Percentiles rank a stretch among this genome's conserved stretches.
Evolutionary conservation across 306 rosid species (phyloP).

Genomic region (Rubus idaeus): DNA sequence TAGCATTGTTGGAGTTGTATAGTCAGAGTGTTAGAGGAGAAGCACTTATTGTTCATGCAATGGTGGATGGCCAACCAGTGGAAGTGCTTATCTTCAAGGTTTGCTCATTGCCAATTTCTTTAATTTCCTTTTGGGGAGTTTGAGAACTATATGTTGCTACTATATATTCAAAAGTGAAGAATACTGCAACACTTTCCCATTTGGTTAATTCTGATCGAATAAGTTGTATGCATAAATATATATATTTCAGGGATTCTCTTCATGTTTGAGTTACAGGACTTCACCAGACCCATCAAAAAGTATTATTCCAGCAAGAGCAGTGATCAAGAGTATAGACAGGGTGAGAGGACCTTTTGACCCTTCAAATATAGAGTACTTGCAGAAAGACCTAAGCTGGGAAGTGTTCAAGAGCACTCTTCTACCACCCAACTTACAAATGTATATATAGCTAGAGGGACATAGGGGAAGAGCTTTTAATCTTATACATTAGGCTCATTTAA

Average conservation of each 20-base stretch:
- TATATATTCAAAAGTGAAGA: too few species aligned
- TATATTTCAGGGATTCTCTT: conserved; percentile 74
- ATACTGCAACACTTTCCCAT: too few species aligned
- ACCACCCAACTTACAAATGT: conserved; percentile 6
- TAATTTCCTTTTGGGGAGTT: not conserved
- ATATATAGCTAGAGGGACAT: not conserved
- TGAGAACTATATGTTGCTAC: not conserved
- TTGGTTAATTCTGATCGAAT: too few species aligned
- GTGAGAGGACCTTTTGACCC: conserved; percentile 90
- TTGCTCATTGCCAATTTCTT: not conserved
- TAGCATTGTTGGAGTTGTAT: conserved; percentile 60
- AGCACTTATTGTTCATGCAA: conserved; percentile 71
- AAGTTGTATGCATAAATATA: not conserved
- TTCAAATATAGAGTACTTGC: conserved; percentile 58
- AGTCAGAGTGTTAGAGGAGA: conserved; percentile 62
- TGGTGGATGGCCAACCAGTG: conserved; percentile 55
- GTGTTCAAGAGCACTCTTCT: conserved; percentile 43
- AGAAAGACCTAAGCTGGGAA: conserved; percentile 65
- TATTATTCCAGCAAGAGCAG: conserved; percentile 72
- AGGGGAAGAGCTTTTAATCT: not conserved
- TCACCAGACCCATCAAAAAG: conserved; percentile 77
- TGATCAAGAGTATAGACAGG: conserved; percentile 62
- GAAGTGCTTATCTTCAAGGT: conserved; percentile 90
- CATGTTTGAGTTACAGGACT: conserved; percentile 68
- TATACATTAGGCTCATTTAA: not conserved